Percentiles rank a stretch among this genome's conserved stretches.
Conservation (phyloP, 108 stramenopile genomes). For the Bacterosira constricta region DNA sequence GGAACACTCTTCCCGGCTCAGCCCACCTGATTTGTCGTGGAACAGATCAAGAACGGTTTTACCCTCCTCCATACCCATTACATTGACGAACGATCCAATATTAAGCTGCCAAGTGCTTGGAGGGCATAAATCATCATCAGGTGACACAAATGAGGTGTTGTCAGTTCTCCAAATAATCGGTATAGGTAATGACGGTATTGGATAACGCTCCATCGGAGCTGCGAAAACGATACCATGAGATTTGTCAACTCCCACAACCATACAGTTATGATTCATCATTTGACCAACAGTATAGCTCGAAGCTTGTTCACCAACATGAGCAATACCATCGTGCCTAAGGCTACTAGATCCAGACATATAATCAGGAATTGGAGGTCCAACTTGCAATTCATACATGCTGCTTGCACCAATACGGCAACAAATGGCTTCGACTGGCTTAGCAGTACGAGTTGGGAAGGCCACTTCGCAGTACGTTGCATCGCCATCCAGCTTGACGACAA, state of each 20-base stretch:
- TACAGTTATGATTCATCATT: conserved; percentile 27
- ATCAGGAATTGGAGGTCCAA: conserved; percentile 29
- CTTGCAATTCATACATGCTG: conserved; percentile 38
- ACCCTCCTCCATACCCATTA: conserved; percentile 13
- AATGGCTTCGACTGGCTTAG: conserved; percentile 13
- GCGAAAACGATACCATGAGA: conserved; percentile 22
- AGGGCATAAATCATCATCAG: neutral
- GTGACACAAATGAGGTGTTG: conserved; percentile 14
- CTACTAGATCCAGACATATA: conserved; percentile 15
- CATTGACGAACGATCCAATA: conserved; percentile 4
- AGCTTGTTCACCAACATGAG: neutral
- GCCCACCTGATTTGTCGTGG: neutral
- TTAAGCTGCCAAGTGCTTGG: conserved; percentile 34
- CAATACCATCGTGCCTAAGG: conserved; percentile 22
- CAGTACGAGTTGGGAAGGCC: conserved; percentile 21
- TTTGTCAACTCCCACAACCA: conserved; percentile 37
- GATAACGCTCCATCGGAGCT: conserved; percentile 15
- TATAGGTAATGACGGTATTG: neutral
- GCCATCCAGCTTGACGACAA: conserved; percentile 37
- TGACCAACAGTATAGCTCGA: conserved; percentile 14
- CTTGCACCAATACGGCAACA: conserved; percentile 44
- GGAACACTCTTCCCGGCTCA: neutral
- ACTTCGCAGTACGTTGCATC: conserved; percentile 42
- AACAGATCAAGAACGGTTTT: conserved; percentile 21
- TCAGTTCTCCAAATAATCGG: conserved; percentile 21